These are phyloP conservation scores for Asterochloris erici DNA, from an alignment of 139 green algal species.

Conservation along the genomic window DNA sequence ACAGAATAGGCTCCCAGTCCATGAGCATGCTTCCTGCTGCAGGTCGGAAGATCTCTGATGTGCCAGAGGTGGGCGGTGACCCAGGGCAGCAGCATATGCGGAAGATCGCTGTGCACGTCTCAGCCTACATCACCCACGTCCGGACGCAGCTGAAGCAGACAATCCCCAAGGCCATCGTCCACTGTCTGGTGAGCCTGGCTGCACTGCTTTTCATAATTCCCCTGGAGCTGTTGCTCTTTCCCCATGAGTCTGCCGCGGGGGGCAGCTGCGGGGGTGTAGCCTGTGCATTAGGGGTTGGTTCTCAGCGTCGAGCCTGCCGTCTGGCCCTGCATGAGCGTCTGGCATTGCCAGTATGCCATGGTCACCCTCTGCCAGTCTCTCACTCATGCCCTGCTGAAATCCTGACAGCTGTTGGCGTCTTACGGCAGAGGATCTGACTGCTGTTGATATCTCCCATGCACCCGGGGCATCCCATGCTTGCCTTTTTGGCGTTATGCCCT, in stretches of 20 bases:
- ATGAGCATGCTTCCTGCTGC: neutral
- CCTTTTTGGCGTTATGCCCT: too few relatives aligned
- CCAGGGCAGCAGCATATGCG: constrained; percentile 57
- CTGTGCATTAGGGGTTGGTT: neutral
- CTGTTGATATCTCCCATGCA: too few relatives aligned
- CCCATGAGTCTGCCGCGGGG: neutral
- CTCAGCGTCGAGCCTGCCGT: neutral
- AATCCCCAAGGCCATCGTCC: constrained; percentile 90
- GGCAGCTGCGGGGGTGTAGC: neutral
- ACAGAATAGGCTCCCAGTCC: neutral
- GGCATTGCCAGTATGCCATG: too few relatives aligned
- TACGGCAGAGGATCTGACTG: neutral
- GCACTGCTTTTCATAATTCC: neutral
- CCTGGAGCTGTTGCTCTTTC: constrained; percentile 6
- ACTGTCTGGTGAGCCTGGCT: constrained; percentile 65
- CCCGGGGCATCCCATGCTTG: too few relatives aligned
- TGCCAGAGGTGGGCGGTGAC: constrained; percentile 31
- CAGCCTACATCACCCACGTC: constrained; percentile 87
- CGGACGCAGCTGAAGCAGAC: constrained; percentile 84
- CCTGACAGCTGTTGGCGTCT: neutral
- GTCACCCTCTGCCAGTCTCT: too few relatives aligned
- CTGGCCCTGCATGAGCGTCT: too few relatives aligned
- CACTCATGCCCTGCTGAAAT: neutral
- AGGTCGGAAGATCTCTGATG: constrained; percentile 38
- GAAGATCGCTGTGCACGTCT: constrained; percentile 50